Percentiles rank a stretch among this genome's conserved stretches.
These are phyloP conservation scores for Cryptococcus amylolentus DNA, from an alignment of 1,284 basidiomycete genomes.

Conservation along the genomic window DNA sequence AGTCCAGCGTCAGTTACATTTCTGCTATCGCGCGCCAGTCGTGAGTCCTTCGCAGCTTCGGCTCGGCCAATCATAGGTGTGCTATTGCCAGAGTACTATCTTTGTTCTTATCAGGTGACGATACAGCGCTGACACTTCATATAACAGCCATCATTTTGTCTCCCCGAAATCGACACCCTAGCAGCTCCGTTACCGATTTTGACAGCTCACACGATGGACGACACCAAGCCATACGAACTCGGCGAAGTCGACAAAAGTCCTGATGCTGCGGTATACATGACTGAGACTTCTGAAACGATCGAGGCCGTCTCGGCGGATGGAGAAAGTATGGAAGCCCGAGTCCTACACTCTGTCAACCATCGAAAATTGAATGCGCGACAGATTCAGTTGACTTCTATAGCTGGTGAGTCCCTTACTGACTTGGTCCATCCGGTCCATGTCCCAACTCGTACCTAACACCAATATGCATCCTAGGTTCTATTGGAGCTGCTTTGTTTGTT, in stretches of 20 bases:
- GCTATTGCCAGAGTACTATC: too few relatives aligned
- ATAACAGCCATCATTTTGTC: too few relatives aligned
- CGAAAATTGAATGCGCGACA: constrained; percentile 20
- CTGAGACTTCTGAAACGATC: constrained; percentile 20
- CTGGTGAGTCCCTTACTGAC: constrained; percentile 5
- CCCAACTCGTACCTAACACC: too few relatives aligned
- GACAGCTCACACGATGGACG: not conserved
- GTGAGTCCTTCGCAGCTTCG: too few relatives aligned
- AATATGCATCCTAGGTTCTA: not conserved
- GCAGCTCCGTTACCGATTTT: too few relatives aligned
- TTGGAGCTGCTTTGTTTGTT: constrained; percentile 30
- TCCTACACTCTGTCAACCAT: constrained; percentile 13
- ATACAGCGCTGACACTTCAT: too few relatives aligned
- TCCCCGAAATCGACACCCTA: too few relatives aligned
- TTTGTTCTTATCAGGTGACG: too few relatives aligned
- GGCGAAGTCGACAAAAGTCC: not conserved
- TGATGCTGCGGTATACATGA: not conserved
- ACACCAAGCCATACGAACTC: not conserved
- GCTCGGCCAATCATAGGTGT: too few relatives aligned
- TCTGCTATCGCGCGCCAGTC: too few relatives aligned
- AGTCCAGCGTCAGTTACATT: too few relatives aligned
- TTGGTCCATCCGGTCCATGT: too few relatives aligned
- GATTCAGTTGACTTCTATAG: constrained; percentile 27
- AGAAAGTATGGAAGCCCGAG: constrained; percentile 1
- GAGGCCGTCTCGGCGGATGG: not conserved